These are phyloP conservation scores for Aegle marmelos DNA, from an alignment of 345 rosid species.

Conservation along the genomic window DNA sequence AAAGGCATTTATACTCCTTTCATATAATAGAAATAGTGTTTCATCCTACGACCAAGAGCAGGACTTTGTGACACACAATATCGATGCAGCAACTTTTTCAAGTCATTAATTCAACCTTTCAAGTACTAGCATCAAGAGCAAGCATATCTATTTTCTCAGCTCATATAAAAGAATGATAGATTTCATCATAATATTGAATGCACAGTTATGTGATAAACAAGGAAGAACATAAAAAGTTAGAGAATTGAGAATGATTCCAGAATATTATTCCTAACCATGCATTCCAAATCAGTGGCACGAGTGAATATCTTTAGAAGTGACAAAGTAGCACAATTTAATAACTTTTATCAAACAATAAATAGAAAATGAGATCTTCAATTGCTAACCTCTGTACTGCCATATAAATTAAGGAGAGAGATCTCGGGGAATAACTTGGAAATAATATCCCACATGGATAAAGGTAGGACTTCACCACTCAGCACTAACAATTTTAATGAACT, in stretches of 20 bases:
- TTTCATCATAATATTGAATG: background rate
- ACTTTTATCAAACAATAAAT: background rate
- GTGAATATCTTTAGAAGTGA: background rate
- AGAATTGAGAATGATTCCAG: background rate
- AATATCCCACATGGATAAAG: constrained; percentile 71
- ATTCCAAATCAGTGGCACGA: background rate
- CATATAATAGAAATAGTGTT: background rate
- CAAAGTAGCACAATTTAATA: background rate
- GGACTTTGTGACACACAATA: background rate
- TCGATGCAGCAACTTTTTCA: background rate
- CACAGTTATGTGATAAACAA: background rate
- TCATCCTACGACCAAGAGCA: background rate
- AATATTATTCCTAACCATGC: background rate
- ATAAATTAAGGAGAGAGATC: constrained; percentile 72
- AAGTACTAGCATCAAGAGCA: background rate
- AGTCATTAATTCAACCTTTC: background rate
- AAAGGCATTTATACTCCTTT: background rate
- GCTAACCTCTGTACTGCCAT: constrained; percentile 96
- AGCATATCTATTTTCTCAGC: background rate
- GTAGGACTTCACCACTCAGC: constrained; percentile 85
- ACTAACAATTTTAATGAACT: constrained; percentile 67
- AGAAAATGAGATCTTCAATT: constrained; percentile 10
- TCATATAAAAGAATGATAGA: background rate
- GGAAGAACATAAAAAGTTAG: background rate
- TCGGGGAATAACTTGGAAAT: constrained; percentile 62